Evolutionary conservation across 257 asterid species (phyloP).

Genomic region (Lycium ferocissimum): DNA sequence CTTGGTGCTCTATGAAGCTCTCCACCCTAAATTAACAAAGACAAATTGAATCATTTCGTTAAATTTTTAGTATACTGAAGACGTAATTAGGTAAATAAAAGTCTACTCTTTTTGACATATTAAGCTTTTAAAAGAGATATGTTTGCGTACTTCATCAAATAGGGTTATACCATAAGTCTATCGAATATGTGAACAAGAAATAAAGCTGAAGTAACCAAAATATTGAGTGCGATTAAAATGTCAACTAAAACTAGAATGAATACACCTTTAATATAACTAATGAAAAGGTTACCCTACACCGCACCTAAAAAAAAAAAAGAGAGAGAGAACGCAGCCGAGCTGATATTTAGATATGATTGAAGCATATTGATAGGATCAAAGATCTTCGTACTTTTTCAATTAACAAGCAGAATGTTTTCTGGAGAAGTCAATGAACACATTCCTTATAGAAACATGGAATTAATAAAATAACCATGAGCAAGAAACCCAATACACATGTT

Average conservation of each 20-base stretch:
- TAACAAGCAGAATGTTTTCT: slow-evolving; percentile 5
- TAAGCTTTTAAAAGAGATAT: too few species aligned
- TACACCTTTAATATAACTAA: background rate
- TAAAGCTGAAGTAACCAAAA: background rate
- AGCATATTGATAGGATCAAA: background rate
- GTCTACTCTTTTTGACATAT: background rate
- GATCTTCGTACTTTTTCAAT: background rate
- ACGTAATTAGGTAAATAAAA: slow-evolving; percentile 16
- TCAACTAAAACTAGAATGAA: background rate
- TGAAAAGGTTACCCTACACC: background rate
- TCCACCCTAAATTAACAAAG: slow-evolving; percentile 56
- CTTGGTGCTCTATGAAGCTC: slow-evolving; percentile 84
- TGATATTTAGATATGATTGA: background rate
- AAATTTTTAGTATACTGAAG: background rate
- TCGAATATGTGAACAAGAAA: background rate
- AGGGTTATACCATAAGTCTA: background rate
- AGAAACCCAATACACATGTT: background rate
- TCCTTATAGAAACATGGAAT: slow-evolving; percentile 4
- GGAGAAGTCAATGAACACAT: slow-evolving; percentile 21
- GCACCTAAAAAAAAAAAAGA: background rate
- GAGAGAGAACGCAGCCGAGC: background rate
- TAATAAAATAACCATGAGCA: background rate
- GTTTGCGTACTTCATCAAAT: too few species aligned
- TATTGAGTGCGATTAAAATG: background rate
- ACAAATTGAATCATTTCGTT: background rate